Percentiles rank a stretch among this genome's conserved stretches.
These are phyloP conservation scores for Diplodia seriata DNA, from an alignment of 2,329 filamentous ascomycete genomes.

Conservation along the genomic window DNA sequence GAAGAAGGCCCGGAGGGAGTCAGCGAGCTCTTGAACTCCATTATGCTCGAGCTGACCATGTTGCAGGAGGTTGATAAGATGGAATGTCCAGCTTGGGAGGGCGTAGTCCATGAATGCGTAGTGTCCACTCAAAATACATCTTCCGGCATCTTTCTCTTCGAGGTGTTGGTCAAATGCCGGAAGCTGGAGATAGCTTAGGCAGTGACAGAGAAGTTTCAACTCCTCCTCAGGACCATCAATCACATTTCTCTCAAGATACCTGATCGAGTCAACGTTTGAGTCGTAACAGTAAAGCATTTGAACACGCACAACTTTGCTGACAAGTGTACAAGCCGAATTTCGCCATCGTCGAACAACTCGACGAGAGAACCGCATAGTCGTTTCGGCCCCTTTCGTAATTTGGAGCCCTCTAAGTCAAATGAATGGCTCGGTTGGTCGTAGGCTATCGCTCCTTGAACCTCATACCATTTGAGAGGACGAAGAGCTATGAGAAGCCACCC, in stretches of 20 bases:
- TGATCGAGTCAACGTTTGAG: not conserved
- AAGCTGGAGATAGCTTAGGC: not conserved
- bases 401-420: not conserved
- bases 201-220: not conserved
- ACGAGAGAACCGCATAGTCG: not conserved
- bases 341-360: not conserved
- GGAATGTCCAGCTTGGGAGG: not conserved
- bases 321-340: not conserved
- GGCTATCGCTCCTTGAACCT: conserved; percentile 50
- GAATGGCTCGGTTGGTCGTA: conserved; percentile 37
- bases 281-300: not conserved
- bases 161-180: not conserved
- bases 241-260: not conserved
- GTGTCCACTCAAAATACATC: not conserved
- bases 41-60: not conserved
- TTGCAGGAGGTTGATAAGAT: not conserved
- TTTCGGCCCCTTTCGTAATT: not conserved
- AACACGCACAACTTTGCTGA: not conserved
- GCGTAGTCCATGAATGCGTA: not conserved
- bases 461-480: conserved; percentile 51
- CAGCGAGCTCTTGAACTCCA: not conserved
- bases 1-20: not conserved
- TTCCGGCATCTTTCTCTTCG: not conserved
- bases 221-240: not conserved
- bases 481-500: conserved; percentile 52